Conservation (phyloP, 2,329 filamentous ascomycete genomes). For the Paradendryphiella salina region DNA sequence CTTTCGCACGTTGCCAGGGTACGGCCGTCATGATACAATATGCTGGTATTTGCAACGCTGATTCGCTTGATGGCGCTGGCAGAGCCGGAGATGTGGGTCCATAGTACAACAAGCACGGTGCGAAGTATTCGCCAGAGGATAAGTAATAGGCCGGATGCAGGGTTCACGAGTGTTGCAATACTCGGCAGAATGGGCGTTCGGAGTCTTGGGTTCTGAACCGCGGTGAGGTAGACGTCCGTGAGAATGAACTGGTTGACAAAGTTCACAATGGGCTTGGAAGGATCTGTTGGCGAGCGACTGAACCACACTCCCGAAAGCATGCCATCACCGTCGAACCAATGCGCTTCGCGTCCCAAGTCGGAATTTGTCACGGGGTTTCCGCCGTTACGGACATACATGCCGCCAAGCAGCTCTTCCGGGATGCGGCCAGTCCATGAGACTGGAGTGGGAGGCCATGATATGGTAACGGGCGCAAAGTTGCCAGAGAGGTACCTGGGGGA, state of each 20-base stretch:
- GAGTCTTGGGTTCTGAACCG: slow-evolving; percentile 53
- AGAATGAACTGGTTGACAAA: slow-evolving; percentile 72
- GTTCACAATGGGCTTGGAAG: slow-evolving; percentile 56
- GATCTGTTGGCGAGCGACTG: slow-evolving; percentile 45
- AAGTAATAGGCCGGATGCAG: slow-evolving; percentile 56
- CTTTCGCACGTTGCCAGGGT: slow-evolving; percentile 72
- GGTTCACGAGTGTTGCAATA: slow-evolving; percentile 67
- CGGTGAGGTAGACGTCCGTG: slow-evolving; percentile 66
- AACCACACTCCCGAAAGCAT: slow-evolving; percentile 73
- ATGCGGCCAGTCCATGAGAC: slow-evolving; percentile 63
- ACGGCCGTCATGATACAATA: slow-evolving; percentile 69
- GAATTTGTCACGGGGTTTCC: slow-evolving; percentile 68
- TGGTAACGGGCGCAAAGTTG: slow-evolving; percentile 69
- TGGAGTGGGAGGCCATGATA: slow-evolving; percentile 58
- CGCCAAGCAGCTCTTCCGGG: slow-evolving; percentile 66
- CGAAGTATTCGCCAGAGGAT: slow-evolving; percentile 60
- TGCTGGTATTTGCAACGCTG: slow-evolving; percentile 69
- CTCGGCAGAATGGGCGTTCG: slow-evolving; percentile 65
- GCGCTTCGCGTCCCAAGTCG: slow-evolving; percentile 63
- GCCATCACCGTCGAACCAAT: slow-evolving; percentile 77
- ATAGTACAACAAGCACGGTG: slow-evolving; percentile 60
- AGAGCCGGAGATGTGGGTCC: slow-evolving; percentile 62
- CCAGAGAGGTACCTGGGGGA: slow-evolving; percentile 62
- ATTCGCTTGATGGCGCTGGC: slow-evolving; percentile 65
- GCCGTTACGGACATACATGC: slow-evolving; percentile 73